Evolutionary conservation across 345 rosid genomes (phyloP).

Genomic region (Sonneratia caseolaris): DNA sequence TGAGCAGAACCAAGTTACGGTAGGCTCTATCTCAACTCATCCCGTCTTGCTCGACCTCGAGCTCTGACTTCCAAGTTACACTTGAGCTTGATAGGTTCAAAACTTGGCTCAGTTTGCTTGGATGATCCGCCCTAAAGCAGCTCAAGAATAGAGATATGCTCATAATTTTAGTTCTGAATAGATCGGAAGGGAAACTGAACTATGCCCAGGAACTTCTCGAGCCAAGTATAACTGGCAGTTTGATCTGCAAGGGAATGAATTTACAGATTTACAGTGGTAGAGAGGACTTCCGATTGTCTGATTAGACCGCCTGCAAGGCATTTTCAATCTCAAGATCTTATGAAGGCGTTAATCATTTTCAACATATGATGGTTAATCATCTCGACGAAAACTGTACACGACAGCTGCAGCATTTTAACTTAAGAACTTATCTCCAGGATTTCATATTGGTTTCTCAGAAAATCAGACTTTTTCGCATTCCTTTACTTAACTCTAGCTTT

Average conservation of each 20-base stretch:
- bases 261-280: background rate
- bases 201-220: background rate
- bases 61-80: background rate
- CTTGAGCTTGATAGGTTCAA: background rate
- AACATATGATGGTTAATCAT: too few species aligned
- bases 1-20: background rate
- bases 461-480: too few species aligned
- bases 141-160: background rate
- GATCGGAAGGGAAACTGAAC: too few species aligned
- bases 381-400: too few species aligned
- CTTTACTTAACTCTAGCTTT: too few species aligned
- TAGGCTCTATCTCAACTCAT: background rate
- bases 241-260: background rate
- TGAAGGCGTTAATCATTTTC: too few species aligned
- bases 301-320: background rate
- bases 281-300: background rate
- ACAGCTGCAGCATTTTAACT: too few species aligned
- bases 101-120: too few species aligned
- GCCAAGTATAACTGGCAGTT: background rate
- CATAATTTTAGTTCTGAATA: background rate
- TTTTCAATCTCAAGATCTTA: background rate
- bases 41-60: background rate
- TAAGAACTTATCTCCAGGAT: too few species aligned
- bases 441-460: too few species aligned
- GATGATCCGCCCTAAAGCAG: background rate